Base-by-base conservation (phyloP, 2,329 filamentous ascomycete species). In the Trichophyton schoenleinii region DNA sequence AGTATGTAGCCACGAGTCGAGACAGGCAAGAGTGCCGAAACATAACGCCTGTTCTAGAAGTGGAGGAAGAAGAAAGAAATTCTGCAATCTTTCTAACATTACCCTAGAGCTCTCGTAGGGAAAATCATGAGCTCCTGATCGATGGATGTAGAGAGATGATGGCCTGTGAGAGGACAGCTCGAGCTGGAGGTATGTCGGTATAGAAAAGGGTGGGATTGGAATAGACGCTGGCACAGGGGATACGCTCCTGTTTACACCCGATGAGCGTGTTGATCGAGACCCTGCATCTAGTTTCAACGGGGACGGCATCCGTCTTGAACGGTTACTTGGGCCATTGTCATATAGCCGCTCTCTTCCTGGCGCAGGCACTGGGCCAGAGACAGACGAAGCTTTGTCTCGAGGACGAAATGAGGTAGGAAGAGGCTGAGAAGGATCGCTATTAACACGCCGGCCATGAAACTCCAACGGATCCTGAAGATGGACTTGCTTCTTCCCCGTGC, bases 1-100 rank as follows among this genome's bases (percentile, higher is more conserved):
- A 0, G 90, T 95, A 75, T 96, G 94, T 0, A 99, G 82, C 91
- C 92, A 99, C 1, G 92, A 88, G 72, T 99, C 94, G 4, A 99
- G 79, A 74, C 94, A 99, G 5, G 92, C 91, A 38, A 97, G 75
- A 0, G 89, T 86, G 5, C 94, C 94, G 74, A 99, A 97, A 63
- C 86, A 84, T 4, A 99, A 81, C 0, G 91, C 87, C 53, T 87
- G 83, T 74, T 99, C 94, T 3, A 99, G 80, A 63, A 87, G 88
- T 0, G 84, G 82, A 0, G 92, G 91, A 2, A 99, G 77, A 28
- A 91, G 78, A 4, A 99, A 75, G 63, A 96, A 95, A 71, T 97
- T 97, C 66, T 89, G 82, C 11, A 99, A 79, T 44, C 95, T 85
- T 71, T 97, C 90, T 63, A 97, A 88, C 71, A 97, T 97, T 68